Evolutionary conservation across 441 rosid genomes (phyloP), one percentile per base, ranked within the genome.

Genomic region (Euphorbia celastroides): DNA sequence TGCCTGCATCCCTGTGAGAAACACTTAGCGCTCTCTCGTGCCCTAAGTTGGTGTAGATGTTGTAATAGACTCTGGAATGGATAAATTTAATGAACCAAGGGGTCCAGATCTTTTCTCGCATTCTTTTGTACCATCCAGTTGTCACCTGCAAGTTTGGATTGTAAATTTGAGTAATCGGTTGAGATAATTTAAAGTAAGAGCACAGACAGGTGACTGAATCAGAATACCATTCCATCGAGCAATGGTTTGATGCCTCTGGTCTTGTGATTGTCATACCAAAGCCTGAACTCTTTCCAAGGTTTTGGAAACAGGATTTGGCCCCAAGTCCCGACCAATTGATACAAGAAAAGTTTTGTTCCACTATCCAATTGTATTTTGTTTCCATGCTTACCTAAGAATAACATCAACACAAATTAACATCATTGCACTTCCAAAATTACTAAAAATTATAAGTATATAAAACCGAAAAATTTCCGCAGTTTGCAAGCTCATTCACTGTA

Each of bases 31-130:
- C 90, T 70, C 86, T 75, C 70, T 88, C 86, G 6, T 83, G 88
- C 42, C 66, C 77, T 70, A 93, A 83, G 67, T 82, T 83, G 26
- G 96, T 84, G 78, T 91, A 91, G 66, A 93, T 82, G 63, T 91
- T 93, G 59, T 91, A 93, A 80, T 93, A 91, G 67, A 96, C 89
- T 52, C 73, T 86, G 51, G 87, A 64, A 38, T 89, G 88, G 51
- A 89, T 72, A 70, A 93, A 93, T 69, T 93, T 91, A 20, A 93
- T 91, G 75, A 93, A 93, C 99, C 96, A 93, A 65, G 99, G 99
- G 25, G 96, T 93, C 99, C 97, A 93, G 64, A 93, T 91, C 68
- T 83, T 80, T 76, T 93, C 99, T 64, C 96, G 96, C 79, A 84
- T 62, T 87, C 57, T 84, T 76, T 87, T 93, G 80, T 93, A 91